phyloP scores from a whole-genome alignment of 2,329 filamentous ascomycete genomes.

The Fusarium floridanum region DNA sequence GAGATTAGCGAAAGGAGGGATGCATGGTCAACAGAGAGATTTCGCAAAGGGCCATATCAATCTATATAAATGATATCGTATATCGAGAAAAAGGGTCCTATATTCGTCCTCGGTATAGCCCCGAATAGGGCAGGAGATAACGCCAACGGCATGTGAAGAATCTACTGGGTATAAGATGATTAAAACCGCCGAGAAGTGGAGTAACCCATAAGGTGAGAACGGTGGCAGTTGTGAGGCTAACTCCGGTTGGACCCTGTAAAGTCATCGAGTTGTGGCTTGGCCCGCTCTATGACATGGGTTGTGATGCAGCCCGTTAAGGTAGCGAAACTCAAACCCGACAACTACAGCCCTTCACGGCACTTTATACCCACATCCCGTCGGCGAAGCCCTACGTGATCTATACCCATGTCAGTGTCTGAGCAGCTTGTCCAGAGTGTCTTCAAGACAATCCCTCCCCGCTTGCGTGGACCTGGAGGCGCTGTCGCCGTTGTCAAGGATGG shows the following conservation, averaged over 20 bases:
- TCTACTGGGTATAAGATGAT: constrained; percentile 2
- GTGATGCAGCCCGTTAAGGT: not conserved
- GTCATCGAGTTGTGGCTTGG: constrained; percentile 13
- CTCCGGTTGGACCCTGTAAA: not conserved
- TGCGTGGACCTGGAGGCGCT: constrained; percentile 33
- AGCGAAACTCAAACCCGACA: constrained; percentile 6
- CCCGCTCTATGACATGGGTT: constrained; percentile 29
- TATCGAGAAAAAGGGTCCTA: not conserved
- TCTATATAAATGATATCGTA: not conserved
- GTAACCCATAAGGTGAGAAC: constrained; percentile 3
- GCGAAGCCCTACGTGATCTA: not conserved
- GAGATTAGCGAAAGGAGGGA: not conserved
- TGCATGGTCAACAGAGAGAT: not conserved
- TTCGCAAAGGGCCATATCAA: not conserved
- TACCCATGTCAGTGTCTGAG: not conserved
- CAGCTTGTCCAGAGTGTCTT: constrained; percentile 19
- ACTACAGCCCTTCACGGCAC: not conserved
- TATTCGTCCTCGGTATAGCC: constrained; percentile 1
- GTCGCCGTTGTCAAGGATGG: constrained; percentile 31
- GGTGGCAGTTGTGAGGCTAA: constrained; percentile 10
- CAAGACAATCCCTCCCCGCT: constrained; percentile 20
- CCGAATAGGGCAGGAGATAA: constrained; percentile 1
- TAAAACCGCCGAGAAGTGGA: not conserved
- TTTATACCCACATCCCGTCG: constrained; percentile 26
- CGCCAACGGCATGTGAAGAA: not conserved